Evolutionary conservation across 768 basidiomycete species (phyloP), one percentile per base, ranked within the genome.

Genomic region (Hygrophoropsis aurantiaca): DNA sequence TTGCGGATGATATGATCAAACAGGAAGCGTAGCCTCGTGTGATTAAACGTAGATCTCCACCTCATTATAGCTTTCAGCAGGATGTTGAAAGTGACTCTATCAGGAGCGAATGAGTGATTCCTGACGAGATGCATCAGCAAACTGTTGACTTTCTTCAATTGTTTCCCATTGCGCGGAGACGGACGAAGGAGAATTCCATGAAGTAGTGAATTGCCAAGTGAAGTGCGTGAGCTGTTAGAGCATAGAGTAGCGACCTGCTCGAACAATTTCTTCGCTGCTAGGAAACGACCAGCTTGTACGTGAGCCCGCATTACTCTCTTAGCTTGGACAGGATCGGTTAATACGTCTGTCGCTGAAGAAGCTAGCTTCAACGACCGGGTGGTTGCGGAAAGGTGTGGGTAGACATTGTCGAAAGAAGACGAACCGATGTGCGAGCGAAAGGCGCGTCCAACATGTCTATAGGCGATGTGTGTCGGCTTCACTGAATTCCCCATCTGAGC

Each of bases 11-110:
- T 66, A 15, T 79, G 72, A 61, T 89, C 84, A 47, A 90, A 87
- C n/a, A 90, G 58, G 18, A 58, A 66, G 32, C 79, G 74, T 37
- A 87, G 60, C 45, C 70, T 71, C 15, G 46, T 34, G 4, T 65
- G 53, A 50, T 77, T 70, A 36, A 85, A 63, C 16, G 66, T 67
- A 1, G 58, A 50, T 25, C 65, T 67, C 79, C 82, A 85, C 15
- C 64, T 61, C 48, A 91, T 61, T 51, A 84, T 67, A 7, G 74
- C 75, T 58, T 82, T 83, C 50, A 88, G 49, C 36, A 90, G 42
- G 39, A 90, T 78, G 56, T 91, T 90, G 46, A 78, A 67, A 4
- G 90, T 90, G 32, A 85, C 70, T 9, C 82, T 74, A 59, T 92
- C 87, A 8, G 83, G 79, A 10, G 58, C 58, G 58, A 90, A 87